Base-by-base conservation (phyloP, 73 alveolate genomes). In the Paramecium octaurelia region DNA sequence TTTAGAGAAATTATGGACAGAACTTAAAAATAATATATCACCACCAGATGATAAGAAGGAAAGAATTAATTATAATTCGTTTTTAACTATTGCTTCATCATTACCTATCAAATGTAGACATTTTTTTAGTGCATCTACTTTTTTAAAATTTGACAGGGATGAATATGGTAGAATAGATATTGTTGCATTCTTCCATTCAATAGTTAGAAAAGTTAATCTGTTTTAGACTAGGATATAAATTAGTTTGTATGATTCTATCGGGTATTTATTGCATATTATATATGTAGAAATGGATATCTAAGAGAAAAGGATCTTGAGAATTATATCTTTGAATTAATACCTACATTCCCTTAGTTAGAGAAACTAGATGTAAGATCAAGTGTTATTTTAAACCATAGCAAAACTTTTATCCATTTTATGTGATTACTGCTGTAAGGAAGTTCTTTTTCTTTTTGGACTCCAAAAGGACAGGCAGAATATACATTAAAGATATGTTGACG, bases 341-440 rank as follows among this genome's bases (percentile, higher is more conserved):
- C 99, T 3, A 97, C 99, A 1, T 96, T 98, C 96, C 96, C 99
- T n/a, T 95, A 97, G 85, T 87, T 97, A 16, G 87, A 93, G 54
- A 93, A 92, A 54, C 90, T 96, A 58, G 85, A 92, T 48, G 93
- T 73, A 68, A 14, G 48, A 12, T 4, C 31, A 50, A 38, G 27
- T 12, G 18, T 58, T 18, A 7, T 38, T 20, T 48, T 34, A 50
- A 57, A 60, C 5, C 16, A 16, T 54, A 96, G 96, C 96, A 97
- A 88, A 96, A 97, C 92, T 98, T 98, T 93, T 98, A 96, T 75
- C 99, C 99, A 36, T 98, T 96, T 95, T 98, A 98, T 86, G 99
- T 98, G 43, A 97, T 98, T 93, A 98, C 99, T 16, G 99, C 99
- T 8, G 99, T 97, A 80, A 95, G 99, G 60, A 98, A 98, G 88